These are phyloP conservation scores for Gossypium stocksii DNA, from an alignment of 345 rosid species.

Conservation along the genomic window DNA sequence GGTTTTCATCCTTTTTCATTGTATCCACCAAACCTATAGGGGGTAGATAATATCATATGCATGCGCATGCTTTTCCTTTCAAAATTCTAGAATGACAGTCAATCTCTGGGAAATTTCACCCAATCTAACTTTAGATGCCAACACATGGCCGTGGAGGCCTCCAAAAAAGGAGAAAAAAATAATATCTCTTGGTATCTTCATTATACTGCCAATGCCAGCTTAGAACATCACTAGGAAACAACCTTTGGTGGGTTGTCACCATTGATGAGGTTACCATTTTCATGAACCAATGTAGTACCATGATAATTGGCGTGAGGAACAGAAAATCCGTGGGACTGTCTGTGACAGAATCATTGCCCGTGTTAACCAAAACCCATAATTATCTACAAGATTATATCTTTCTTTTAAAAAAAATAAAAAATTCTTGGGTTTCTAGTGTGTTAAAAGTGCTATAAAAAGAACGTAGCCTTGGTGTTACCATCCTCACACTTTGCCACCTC, in stretches of 20 bases:
- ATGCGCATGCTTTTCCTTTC: slow-evolving; percentile 24
- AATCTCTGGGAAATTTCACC: slow-evolving; percentile 21
- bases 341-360: slow-evolving; percentile 23
- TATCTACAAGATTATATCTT: not conserved
- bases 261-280: slow-evolving; percentile 11
- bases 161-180: not conserved
- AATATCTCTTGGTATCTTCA: not conserved
- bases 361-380: not conserved
- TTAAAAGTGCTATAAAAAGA: slow-evolving; percentile 3
- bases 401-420: too few relatives aligned
- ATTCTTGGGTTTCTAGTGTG: too few relatives aligned
- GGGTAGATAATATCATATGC: not conserved
- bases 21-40: not conserved
- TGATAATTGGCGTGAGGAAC: not conserved
- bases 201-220: slow-evolving; percentile 10
- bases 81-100: slow-evolving; percentile 12
- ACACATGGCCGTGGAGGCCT: slow-evolving; percentile 12
- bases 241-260: not conserved
- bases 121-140: not conserved
- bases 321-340: slow-evolving; percentile 14
- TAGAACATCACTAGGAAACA: not conserved
- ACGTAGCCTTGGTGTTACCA: not conserved
- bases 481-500: not conserved
- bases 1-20: not conserved
- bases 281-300: slow-evolving; percentile 1